Conservation (phyloP, 495 filamentous ascomycete genomes). For the Pseudevernia furfuracea region DNA sequence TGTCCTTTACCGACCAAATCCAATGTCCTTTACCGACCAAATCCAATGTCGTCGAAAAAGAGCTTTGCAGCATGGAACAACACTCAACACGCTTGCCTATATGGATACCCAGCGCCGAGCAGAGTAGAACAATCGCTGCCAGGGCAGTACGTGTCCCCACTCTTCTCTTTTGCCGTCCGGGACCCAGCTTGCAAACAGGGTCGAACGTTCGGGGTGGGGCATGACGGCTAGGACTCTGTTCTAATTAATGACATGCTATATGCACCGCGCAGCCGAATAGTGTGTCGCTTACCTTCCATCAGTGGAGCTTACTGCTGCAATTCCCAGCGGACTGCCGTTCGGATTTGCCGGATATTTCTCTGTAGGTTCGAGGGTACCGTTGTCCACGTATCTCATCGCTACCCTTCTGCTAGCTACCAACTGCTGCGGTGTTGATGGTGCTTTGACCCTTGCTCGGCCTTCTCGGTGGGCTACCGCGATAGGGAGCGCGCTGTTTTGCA, state of each 20-base stretch:
- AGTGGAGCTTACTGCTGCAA: constrained; percentile 70
- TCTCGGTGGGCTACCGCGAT: constrained; percentile 91
- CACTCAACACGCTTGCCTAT: not conserved
- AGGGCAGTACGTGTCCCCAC: constrained; percentile 84
- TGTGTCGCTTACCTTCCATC: constrained; percentile 52
- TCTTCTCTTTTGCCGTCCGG: constrained; percentile 54
- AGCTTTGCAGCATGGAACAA: too few species aligned
- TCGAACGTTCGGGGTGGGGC: constrained; percentile 91
- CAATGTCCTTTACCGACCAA: too few species aligned
- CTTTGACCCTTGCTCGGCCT: constrained; percentile 70
- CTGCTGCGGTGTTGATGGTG: constrained; percentile 33
- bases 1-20: too few species aligned
- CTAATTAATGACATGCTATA: not conserved
- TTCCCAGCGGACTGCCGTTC: constrained; percentile 81
- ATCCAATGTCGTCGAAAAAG: too few species aligned
- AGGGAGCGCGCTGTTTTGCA: constrained; percentile 75
- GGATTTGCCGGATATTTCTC: constrained; percentile 87
- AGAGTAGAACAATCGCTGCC: constrained; percentile 36
- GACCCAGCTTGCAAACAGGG: constrained; percentile 72
- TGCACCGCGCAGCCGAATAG: not conserved
- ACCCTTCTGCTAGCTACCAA: constrained; percentile 58
- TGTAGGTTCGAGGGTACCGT: constrained; percentile 58
- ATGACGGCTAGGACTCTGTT: constrained; percentile 79
- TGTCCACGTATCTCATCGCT: constrained; percentile 76
- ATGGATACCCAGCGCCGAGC: constrained; percentile 16